phyloP scores from a whole-genome alignment of 306 rosid genomes.

The Vigna reflexopilosa region DNA sequence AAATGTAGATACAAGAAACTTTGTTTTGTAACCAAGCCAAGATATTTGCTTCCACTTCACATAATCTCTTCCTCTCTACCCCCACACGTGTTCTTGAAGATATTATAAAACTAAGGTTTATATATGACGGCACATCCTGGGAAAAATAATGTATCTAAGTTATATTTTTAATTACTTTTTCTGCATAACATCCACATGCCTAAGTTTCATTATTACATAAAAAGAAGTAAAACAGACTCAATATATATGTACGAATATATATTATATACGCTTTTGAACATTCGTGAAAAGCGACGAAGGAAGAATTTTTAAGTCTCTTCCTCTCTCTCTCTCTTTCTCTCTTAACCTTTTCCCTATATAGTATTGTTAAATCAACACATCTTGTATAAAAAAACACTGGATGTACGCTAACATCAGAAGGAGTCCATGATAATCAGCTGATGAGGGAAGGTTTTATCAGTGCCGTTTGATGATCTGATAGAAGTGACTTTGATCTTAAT shows the following conservation, averaged over 20 bases:
- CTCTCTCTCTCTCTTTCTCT: neutral
- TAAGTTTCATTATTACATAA: conserved; percentile 32
- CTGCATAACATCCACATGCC: conserved; percentile 55
- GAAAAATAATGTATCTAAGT: neutral
- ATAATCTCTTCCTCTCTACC: conserved; percentile 59
- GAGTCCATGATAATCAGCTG: neutral
- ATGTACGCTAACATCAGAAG: neutral
- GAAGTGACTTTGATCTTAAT: conserved; percentile 2
- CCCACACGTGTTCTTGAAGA: conserved; percentile 71
- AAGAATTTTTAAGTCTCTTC: conserved; percentile 54
- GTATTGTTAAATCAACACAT: neutral
- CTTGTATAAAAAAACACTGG: neutral
- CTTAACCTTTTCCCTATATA: neutral
- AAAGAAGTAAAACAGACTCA: conserved; percentile 44
- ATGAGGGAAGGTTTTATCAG: neutral
- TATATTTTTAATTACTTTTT: conserved; percentile 32
- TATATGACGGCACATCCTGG: conserved; percentile 41
- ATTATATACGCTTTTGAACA: conserved; percentile 21
- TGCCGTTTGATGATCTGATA: neutral
- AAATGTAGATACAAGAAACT: conserved; percentile 13
- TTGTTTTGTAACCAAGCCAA: conserved; percentile 75
- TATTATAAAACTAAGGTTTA: conserved; percentile 32
- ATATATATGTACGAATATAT: conserved; percentile 1
- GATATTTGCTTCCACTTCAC: conserved; percentile 89
- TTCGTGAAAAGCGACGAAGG: conserved; percentile 44